phyloP scores from a whole-genome alignment of 176 grass and related monocot genomes.

The Carex myosuroides region DNA sequence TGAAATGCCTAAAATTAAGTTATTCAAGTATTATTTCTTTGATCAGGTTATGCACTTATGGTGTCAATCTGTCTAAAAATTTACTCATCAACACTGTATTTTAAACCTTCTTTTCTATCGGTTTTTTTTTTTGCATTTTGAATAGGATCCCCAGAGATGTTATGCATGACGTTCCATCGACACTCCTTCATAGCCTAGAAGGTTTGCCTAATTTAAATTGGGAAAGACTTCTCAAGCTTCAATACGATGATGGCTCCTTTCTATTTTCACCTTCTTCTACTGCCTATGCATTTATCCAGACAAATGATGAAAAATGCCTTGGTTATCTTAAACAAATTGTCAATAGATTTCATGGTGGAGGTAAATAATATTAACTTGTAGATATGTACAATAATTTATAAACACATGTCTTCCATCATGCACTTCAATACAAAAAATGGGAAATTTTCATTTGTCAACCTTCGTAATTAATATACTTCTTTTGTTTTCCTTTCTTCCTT shows the following conservation, averaged over 20 bases:
- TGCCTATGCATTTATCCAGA: conserved; percentile 68
- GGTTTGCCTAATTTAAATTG: conserved; percentile 70
- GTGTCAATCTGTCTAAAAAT: background rate
- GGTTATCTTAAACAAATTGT: conserved; percentile 53
- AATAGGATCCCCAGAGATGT: conserved; percentile 71
- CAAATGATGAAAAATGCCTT: conserved; percentile 60
- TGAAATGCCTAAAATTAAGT: background rate
- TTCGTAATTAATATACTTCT: background rate
- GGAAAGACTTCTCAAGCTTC: conserved; percentile 60
- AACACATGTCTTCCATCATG: background rate
- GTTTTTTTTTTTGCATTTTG: background rate
- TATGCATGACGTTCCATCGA: conserved; percentile 68
- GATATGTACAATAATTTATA: background rate
- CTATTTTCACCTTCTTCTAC: conserved; percentile 72
- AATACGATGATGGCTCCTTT: conserved; percentile 65
- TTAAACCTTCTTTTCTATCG: background rate
- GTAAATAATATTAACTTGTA: background rate
- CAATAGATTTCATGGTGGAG: too few relatives aligned
- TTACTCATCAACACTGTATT: background rate
- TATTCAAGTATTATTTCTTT: background rate
- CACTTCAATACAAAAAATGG: background rate
- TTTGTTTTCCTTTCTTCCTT: background rate
- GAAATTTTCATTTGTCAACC: background rate
- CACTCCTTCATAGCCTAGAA: conserved; percentile 76
- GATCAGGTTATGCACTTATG: background rate